These are phyloP conservation scores for Penicillium egyptiacum DNA, from an alignment of 495 filamentous ascomycete species.

Conservation along the genomic window DNA sequence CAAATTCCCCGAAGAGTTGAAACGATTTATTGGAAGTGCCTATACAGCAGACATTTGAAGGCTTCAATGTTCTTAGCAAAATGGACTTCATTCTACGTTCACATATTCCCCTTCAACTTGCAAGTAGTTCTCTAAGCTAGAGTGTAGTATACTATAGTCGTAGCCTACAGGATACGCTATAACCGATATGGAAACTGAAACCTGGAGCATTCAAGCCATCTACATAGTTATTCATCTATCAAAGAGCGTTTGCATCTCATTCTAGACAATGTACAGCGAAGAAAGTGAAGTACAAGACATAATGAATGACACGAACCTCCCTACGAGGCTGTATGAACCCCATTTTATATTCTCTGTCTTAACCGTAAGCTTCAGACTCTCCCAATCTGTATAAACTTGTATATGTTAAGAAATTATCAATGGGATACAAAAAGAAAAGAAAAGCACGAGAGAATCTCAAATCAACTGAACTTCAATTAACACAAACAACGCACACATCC, in stretches of 20 bases:
- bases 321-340: neutral
- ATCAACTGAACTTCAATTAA: slow-evolving; percentile 4
- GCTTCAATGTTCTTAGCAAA: too few species aligned
- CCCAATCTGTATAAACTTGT: neutral
- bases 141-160: too few species aligned
- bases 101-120: too few species aligned
- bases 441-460: neutral
- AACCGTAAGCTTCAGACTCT: neutral
- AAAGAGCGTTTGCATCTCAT: neutral
- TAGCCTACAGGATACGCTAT: too few species aligned
- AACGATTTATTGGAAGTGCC: too few species aligned
- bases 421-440: neutral
- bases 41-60: too few species aligned
- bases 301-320: neutral
- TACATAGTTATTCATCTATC: too few species aligned
- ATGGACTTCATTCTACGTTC: too few species aligned
- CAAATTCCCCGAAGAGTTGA: too few species aligned
- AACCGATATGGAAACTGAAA: too few species aligned
- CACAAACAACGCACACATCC: neutral
- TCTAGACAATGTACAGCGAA: neutral
- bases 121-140: too few species aligned
- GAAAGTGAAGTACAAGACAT: neutral
- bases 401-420: neutral
- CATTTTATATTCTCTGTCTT: neutral
- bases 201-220: too few species aligned